Evolutionary conservation across 768 basidiomycete species (phyloP), one percentile per base, ranked within the genome.

Genomic region (Leccinum rimulosum): DNA sequence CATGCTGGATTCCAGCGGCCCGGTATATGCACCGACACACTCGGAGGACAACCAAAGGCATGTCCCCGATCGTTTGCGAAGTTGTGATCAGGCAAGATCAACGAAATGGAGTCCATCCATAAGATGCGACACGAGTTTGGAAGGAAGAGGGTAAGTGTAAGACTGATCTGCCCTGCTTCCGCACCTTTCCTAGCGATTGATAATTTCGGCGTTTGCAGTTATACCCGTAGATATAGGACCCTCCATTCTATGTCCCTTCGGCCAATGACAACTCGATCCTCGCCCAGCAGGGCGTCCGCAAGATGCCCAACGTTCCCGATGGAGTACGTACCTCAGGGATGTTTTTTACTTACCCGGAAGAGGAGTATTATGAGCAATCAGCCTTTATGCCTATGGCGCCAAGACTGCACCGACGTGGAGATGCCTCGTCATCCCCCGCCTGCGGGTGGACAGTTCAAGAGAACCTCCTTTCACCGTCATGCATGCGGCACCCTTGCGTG

Each of bases 291-390:
- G 62, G 60, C 12, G 25, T 56, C 28, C 53, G 36, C n/a, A 56
- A 35, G 5, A 30, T 51, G 6, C 72, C 59, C 1, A 59, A 3
- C 10, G 3, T 25, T 17, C 60, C 61, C 0, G 50, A 65, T 15
- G 61, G 61, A 8, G 65, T 56, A n/a, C 61, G 45, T 5, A 61
- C 54, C 3, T 52, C 25, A 25, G 25, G 69, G 28, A 31, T 56
- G 14, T 47, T 3, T 25, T 50, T 61, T 27, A 33, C 53, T 12
- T 6, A 55, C 2, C 57, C 61, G 1, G 52, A 57, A 19, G 59
- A 56, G 8, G 25, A n/a, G 25, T 25, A 25, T 22, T 22, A 22
- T 22, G 22, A 22, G 22, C 22, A 22, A 22, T 22, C 22, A 22
- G 22, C 22, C 22, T 22, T 22, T 22, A 22, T 4, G 9, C 31